Evolutionary conservation across 2,329 filamentous ascomycete genomes (phyloP).

Genomic region (Exophiala oligosperma): DNA sequence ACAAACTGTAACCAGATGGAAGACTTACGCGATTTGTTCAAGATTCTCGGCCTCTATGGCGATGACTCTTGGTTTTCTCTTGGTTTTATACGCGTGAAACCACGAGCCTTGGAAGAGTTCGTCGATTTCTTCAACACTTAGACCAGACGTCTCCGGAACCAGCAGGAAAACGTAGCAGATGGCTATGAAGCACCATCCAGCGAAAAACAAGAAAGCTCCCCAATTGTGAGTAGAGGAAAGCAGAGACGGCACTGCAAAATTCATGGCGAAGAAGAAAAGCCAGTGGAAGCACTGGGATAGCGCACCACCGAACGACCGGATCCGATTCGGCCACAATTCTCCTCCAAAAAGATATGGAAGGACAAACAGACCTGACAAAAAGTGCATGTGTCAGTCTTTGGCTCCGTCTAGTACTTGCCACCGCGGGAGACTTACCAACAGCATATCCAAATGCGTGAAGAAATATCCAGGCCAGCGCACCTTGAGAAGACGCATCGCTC

Average conservation of each 20-base stretch:
- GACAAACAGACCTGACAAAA: slow-evolving; percentile 35
- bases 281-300: slow-evolving; percentile 44
- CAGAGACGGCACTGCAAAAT: slow-evolving; percentile 37
- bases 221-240: slow-evolving; percentile 39
- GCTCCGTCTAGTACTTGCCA: not conserved
- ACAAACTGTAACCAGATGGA: not conserved
- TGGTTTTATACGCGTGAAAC: slow-evolving; percentile 16
- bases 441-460: slow-evolving; percentile 49
- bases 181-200: slow-evolving; percentile 39
- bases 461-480: slow-evolving; percentile 46
- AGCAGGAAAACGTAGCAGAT: slow-evolving; percentile 42
- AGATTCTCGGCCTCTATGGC: not conserved
- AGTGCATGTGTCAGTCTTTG: not conserved
- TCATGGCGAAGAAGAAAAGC: slow-evolving; percentile 45
- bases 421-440: slow-evolving; percentile 33
- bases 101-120: slow-evolving; percentile 36
- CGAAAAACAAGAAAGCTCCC: slow-evolving; percentile 48
- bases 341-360: slow-evolving; percentile 49
- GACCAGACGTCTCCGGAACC: slow-evolving; percentile 43
- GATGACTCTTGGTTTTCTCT: not conserved
- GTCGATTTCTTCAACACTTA: slow-evolving; percentile 43
- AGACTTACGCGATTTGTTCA: not conserved
- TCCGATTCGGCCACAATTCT: slow-evolving; percentile 48
- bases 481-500: slow-evolving; percentile 35
- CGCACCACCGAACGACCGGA: slow-evolving; percentile 46